Evolutionary conservation across 768 basidiomycete genomes (phyloP).

Genomic region (Candolleomyces eurysporus): DNA sequence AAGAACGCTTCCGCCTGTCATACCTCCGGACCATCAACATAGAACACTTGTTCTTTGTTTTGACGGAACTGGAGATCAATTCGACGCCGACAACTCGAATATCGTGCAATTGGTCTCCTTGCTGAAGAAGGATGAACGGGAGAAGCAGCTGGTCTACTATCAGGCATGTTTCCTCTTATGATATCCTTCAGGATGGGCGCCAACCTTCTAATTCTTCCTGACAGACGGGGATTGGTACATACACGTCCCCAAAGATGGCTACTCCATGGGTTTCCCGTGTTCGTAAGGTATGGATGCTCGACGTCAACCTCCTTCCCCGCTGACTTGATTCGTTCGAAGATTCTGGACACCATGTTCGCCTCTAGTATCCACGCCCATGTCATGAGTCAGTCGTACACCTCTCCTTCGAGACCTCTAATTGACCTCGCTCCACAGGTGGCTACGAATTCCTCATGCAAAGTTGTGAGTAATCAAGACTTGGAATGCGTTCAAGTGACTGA

Average conservation of each 20-base stretch:
- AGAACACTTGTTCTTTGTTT: constrained; percentile 55
- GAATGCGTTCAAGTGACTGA: not conserved
- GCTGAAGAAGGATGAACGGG: constrained; percentile 50
- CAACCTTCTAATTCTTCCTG: not conserved
- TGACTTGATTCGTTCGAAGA: constrained; percentile 22
- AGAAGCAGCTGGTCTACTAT: constrained; percentile 58
- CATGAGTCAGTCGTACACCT: constrained; percentile 26
- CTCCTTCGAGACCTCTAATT: not conserved
- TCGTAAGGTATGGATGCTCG: constrained; percentile 30
- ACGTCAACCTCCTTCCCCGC: not conserved
- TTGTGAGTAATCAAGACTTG: constrained; percentile 28
- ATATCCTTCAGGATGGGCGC: not conserved
- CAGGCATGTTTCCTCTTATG: constrained; percentile 32
- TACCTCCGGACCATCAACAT: constrained; percentile 38
- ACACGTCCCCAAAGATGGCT: constrained; percentile 36
- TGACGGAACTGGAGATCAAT: constrained; percentile 56
- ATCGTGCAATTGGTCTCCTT: constrained; percentile 49
- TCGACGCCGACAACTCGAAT: constrained; percentile 54
- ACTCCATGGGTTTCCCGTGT: constrained; percentile 34
- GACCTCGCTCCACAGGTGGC: constrained; percentile 22
- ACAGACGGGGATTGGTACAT: constrained; percentile 54
- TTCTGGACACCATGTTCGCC: constrained; percentile 48
- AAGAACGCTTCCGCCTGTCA: constrained; percentile 18
- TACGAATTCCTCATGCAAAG: constrained; percentile 63
- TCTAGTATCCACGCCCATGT: constrained; percentile 49